Base-by-base conservation (phyloP, 2,329 filamentous ascomycete species). In the Phyllosticta ampelicida region DNA sequence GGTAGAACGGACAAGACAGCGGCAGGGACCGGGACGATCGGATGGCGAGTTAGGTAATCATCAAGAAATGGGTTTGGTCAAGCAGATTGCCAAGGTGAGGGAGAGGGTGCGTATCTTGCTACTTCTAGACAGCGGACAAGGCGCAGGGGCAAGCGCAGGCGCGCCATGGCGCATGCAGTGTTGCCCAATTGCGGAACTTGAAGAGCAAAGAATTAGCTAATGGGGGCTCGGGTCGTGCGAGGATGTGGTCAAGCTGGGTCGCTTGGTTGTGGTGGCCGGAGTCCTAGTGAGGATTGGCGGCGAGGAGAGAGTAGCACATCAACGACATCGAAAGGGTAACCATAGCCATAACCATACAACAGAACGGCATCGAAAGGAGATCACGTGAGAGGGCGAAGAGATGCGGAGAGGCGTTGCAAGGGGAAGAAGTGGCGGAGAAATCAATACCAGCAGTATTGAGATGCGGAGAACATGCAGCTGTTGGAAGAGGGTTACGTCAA, bases 401-500 rank as follows among this genome's bases (percentile, higher is more conserved):
- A 51, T 36, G 49, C 19, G 49, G 48, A 30, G 49, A 30, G 30
- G 55, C 49, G 49, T 13, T 16, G 30, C 11, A 36, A 1, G 49
- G 50, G 51, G 29, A 13, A 54, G 20, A 23, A 16, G 52, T 20
- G 26, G 18, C 11, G 36, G 29, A 54, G 3, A 51, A 51, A n/a
- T n/a, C n/a, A n/a, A n/a, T n/a, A n/a, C n/a, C n/a, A n/a, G n/a
- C n/a, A n/a, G n/a, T n/a, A n/a, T n/a, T n/a, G n/a, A n/a, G n/a
- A n/a, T n/a, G n/a, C n/a, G n/a, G n/a, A n/a, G n/a, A n/a, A n/a
- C n/a, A n/a, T n/a, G n/a, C n/a, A n/a, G n/a, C n/a, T n/a, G n/a
- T n/a, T n/a, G n/a, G n/a, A n/a, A n/a, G n/a, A 18, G 48, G 51
- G 51, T 58, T 58, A 52, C 50, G 56, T 58, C 53, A 58, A 58